A percentile compares a stretch with the other conserved stretches of the same genome.
Evolutionary conservation across 768 basidiomycete species (phyloP).

Genomic region (Chlorophyllum brunneum): DNA sequence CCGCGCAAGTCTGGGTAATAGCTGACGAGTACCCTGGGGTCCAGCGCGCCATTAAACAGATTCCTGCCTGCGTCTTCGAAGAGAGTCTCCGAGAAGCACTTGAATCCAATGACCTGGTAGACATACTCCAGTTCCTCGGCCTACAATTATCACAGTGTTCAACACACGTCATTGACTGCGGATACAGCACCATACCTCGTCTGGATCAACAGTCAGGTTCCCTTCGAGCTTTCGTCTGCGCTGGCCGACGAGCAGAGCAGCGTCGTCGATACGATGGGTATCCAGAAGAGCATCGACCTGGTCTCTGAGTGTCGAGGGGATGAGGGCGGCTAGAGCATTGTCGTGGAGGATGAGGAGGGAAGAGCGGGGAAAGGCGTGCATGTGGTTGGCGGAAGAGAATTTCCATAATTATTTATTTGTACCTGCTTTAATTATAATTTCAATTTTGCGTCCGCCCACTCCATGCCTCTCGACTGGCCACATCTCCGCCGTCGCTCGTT

Average conservation of each 20-base stretch:
- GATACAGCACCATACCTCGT: conserved; percentile 38
- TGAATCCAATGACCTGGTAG: conserved; percentile 79
- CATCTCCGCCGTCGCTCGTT: conserved; percentile 45
- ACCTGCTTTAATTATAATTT: not conserved
- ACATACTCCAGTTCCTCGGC: conserved; percentile 73
- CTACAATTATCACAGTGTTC: conserved; percentile 21
- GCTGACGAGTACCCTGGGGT: conserved; percentile 77
- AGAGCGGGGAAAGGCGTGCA: conserved; percentile 55
- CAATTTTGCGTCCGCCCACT: not conserved
- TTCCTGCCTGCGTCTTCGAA: conserved; percentile 82
- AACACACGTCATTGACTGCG: not conserved
- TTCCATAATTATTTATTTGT: not conserved
- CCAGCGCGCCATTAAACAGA: conserved; percentile 76
- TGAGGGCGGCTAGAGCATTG: conserved; percentile 59
- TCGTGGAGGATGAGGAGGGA: conserved; percentile 59
- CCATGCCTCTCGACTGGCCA: conserved; percentile 35
- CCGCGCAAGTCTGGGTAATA: conserved; percentile 79
- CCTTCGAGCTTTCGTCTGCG: conserved; percentile 54
- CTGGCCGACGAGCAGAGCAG: conserved; percentile 55
- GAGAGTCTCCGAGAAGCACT: conserved; percentile 71
- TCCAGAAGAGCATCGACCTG: conserved; percentile 70
- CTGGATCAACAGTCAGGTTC: conserved; percentile 47
- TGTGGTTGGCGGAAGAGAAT: not conserved
- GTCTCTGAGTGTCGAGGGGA: conserved; percentile 68
- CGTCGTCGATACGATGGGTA: conserved; percentile 62